phyloP scores from a whole-genome alignment of 495 filamentous ascomycete genomes.

The Thermochaetoides thermophila region DNA sequence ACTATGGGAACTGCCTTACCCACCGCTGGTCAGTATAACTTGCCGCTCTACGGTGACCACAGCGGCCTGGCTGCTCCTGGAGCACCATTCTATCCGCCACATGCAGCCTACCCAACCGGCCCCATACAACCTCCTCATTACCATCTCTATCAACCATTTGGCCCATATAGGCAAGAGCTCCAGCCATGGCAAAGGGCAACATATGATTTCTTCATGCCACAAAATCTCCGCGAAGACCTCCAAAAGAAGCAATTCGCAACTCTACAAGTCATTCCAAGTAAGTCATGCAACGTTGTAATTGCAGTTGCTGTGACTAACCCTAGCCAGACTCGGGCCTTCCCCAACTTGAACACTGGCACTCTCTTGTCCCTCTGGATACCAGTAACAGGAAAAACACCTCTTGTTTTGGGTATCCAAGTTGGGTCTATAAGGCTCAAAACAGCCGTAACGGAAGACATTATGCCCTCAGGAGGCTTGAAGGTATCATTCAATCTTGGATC shows the following conservation, averaged over 20 bases:
- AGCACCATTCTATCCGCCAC: slow-evolving; percentile 33
- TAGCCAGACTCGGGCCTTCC: slow-evolving; percentile 46
- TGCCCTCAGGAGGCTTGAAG: slow-evolving; percentile 73
- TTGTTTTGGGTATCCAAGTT: slow-evolving; percentile 73
- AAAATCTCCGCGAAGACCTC: slow-evolving; percentile 69
- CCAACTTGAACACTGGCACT: slow-evolving; percentile 74
- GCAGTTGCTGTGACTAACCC: not conserved
- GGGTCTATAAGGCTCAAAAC: slow-evolving; percentile 91
- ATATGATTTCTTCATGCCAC: slow-evolving; percentile 82
- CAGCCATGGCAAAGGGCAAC: slow-evolving; percentile 68
- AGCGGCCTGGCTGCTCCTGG: slow-evolving; percentile 30
- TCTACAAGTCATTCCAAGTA: slow-evolving; percentile 71
- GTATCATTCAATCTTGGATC: slow-evolving; percentile 7
- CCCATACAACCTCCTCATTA: slow-evolving; percentile 70
- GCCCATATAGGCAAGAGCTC: slow-evolving; percentile 64
- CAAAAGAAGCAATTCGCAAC: slow-evolving; percentile 79
- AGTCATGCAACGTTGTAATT: too few relatives aligned
- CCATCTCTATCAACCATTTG: slow-evolving; percentile 80
- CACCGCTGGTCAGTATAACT: slow-evolving; percentile 40
- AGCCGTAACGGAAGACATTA: slow-evolving; percentile 75
- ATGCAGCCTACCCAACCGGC: slow-evolving; percentile 27
- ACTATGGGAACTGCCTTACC: slow-evolving; percentile 38
- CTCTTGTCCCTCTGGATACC: slow-evolving; percentile 78
- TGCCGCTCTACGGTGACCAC: slow-evolving; percentile 51
- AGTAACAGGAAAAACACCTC: slow-evolving; percentile 53